Conservation (phyloP, 257 asterid species). For the Salvia splendens region DNA sequence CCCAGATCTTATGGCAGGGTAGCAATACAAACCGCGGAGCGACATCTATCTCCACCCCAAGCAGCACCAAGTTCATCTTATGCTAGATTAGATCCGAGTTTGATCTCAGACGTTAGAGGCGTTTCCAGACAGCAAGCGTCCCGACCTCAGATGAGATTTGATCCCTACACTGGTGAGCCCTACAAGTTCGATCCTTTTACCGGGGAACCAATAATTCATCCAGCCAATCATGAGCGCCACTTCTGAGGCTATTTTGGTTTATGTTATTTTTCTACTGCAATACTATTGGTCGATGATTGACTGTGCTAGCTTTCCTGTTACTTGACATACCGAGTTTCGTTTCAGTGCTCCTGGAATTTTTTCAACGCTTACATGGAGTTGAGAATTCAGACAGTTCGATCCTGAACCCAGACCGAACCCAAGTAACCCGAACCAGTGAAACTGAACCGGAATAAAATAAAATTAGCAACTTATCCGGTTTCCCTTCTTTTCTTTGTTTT, state of each 20-base stretch:
- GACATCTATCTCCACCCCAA: slow-evolving; percentile 35
- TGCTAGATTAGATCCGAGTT: slow-evolving; percentile 34
- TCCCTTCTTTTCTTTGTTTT: too few relatives aligned
- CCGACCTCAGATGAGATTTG: slow-evolving; percentile 67
- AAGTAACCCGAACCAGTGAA: too few relatives aligned
- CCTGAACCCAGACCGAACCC: too few relatives aligned
- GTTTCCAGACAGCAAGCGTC: slow-evolving; percentile 39
- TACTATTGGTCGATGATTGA: not conserved
- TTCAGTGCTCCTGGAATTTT: too few relatives aligned
- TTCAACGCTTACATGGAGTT: too few relatives aligned
- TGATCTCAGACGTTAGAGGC: slow-evolving; percentile 28
- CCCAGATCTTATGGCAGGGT: slow-evolving; percentile 36
- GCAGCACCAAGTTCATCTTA: slow-evolving; percentile 42
- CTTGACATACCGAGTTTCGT: too few relatives aligned
- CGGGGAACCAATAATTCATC: slow-evolving; percentile 78
- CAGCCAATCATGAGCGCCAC: slow-evolving; percentile 36
- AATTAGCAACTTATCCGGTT: too few relatives aligned
- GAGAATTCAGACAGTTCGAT: too few relatives aligned
- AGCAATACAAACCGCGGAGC: slow-evolving; percentile 38
- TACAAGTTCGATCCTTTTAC: slow-evolving; percentile 94
- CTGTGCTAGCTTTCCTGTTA: too few relatives aligned
- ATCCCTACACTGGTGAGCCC: slow-evolving; percentile 85
- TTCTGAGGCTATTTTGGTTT: slow-evolving; percentile 31
- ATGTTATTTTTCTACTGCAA: not conserved
- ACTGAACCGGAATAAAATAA: too few relatives aligned